These are phyloP conservation scores for Rhodotorula sp. DNA, from an alignment of 1,284 basidiomycete genomes.

Conservation along the genomic window DNA sequence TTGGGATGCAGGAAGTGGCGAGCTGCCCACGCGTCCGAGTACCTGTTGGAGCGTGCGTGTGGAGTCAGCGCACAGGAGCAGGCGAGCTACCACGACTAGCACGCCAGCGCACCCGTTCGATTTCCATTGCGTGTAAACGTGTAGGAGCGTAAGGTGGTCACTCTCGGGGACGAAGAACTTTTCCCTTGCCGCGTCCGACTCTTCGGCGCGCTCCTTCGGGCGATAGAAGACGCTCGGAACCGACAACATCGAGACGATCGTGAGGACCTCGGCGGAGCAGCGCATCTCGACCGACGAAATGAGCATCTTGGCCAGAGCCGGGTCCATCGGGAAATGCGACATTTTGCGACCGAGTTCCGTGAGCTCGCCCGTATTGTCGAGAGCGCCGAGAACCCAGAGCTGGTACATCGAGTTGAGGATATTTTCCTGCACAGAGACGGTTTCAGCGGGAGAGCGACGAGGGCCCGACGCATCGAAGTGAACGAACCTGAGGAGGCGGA, in stretches of 20 bases:
- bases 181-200: constrained; percentile 92
- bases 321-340: constrained; percentile 87
- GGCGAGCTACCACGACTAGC: not conserved
- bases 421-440: constrained; percentile 61
- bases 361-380: constrained; percentile 96
- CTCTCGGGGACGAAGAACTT: constrained; percentile 99
- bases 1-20: constrained; percentile 96
- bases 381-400: constrained; percentile 94
- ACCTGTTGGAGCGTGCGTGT: constrained; percentile 53
- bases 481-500: constrained; percentile 66
- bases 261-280: constrained; percentile 93
- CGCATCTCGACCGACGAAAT: constrained; percentile 83
- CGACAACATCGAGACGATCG: constrained; percentile 97
- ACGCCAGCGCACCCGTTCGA: constrained; percentile 65
- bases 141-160: constrained; percentile 91
- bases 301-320: constrained; percentile 96
- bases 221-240: constrained; percentile 64
- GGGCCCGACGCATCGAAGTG: constrained; percentile 10
- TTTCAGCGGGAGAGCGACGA: not conserved
- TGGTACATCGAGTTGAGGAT: constrained; percentile 99
- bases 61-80: not conserved
- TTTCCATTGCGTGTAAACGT: constrained; percentile 98
- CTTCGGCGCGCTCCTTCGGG: constrained; percentile 49
- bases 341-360: constrained; percentile 91
- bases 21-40: constrained; percentile 88